These are phyloP conservation scores for Solanum hybrid DNA, from an alignment of 305 asterid species.

Conservation along the genomic window DNA sequence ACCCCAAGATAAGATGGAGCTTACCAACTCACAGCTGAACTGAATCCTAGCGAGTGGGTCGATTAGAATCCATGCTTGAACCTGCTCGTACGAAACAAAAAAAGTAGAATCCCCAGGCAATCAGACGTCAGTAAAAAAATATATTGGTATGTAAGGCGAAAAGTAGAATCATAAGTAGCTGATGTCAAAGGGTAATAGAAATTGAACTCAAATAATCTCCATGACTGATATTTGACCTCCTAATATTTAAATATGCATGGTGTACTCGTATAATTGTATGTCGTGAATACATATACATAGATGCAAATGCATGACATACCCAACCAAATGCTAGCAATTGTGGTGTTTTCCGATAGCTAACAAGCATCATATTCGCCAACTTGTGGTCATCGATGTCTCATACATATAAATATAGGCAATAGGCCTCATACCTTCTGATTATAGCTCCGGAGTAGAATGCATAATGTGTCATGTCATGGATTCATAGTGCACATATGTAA, in stretches of 20 bases:
- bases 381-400: background rate
- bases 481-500: background rate
- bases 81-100: background rate
- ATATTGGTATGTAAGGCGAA: background rate
- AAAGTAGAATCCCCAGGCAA: background rate
- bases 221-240: background rate
- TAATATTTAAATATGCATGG: background rate
- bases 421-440: background rate
- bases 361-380: background rate
- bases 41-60: background rate
- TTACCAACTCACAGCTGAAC: background rate
- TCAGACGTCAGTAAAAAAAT: no score
- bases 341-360: background rate
- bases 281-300: background rate
- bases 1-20: background rate
- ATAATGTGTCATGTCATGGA: background rate
- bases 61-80: background rate
- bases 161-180: background rate
- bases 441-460: background rate
- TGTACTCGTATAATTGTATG: background rate
- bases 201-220: background rate
- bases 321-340: background rate
- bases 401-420: background rate
- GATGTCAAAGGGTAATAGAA: background rate
- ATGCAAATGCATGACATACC: background rate